A percentile compares a stretch with the other conserved stretches of the same genome.
phyloP scores from a whole-genome alignment of 164 flowering plant species.

The Aristolochia californica region DNA sequence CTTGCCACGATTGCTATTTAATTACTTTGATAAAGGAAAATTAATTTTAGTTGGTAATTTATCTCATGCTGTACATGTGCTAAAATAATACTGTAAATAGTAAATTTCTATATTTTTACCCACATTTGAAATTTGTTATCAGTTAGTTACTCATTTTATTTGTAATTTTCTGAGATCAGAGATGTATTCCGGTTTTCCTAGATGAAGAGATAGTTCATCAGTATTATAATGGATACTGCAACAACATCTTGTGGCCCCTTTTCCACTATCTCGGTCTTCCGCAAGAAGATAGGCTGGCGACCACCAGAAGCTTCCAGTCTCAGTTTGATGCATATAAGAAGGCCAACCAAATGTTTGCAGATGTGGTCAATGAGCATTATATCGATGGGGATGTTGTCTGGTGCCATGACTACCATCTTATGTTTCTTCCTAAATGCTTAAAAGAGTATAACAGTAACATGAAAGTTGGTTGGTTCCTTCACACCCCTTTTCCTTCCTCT shows the following conservation, averaged over 20 bases:
- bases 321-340: slow-evolving; percentile 93
- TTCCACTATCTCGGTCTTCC: slow-evolving; percentile 95
- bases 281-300: slow-evolving; percentile 92
- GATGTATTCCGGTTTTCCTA: slow-evolving; percentile 91
- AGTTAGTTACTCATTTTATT: background rate
- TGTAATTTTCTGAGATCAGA: slow-evolving; percentile 29
- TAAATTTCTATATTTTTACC: background rate
- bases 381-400: slow-evolving; percentile 83
- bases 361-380: slow-evolving; percentile 71
- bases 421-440: slow-evolving; percentile 83
- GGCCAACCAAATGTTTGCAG: slow-evolving; percentile 96
- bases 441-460: slow-evolving; percentile 62
- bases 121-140: background rate
- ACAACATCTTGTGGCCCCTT: slow-evolving; percentile 93
- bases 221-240: slow-evolving; percentile 94
- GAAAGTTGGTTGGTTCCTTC: slow-evolving; percentile 99
- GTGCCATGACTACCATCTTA: slow-evolving; percentile 96
- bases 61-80: no score
- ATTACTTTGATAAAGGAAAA: no score
- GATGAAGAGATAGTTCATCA: slow-evolving; percentile 91
- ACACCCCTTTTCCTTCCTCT: slow-evolving; percentile 93
- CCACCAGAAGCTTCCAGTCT: slow-evolving; percentile 88
- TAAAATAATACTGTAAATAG: no score
- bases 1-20: no score
- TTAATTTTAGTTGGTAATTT: no score